Conservation (phyloP, 1,284 basidiomycete species). For the Meira nashicola region DNA sequence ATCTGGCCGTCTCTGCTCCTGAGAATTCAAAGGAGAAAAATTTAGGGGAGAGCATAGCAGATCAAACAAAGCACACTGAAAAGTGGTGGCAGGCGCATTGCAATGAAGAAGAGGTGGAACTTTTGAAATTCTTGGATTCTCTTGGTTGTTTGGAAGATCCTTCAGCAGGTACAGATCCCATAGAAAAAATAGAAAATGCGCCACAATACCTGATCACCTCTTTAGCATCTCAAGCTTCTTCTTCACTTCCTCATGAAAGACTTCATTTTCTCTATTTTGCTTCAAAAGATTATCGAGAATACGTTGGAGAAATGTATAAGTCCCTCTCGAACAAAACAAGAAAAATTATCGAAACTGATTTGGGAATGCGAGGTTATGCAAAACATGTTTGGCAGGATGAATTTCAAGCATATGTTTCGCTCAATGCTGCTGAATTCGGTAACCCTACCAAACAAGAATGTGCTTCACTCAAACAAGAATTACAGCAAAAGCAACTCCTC, state of each 20-base stretch:
- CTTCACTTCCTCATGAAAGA: conserved; percentile 41
- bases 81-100: conserved; percentile 32
- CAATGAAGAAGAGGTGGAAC: conserved; percentile 28
- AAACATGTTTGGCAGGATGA: conserved; percentile 40
- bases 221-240: conserved; percentile 25
- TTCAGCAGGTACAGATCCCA: neutral
- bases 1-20: neutral
- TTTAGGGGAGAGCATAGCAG: neutral
- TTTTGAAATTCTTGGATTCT: conserved; percentile 27
- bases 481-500: too few relatives aligned
- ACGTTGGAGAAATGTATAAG: conserved; percentile 22
- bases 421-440: conserved; percentile 10
- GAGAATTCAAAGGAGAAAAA: neutral
- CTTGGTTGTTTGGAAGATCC: conserved; percentile 22
- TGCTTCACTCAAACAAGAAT: neutral
- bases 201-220: conserved; percentile 42
- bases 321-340: conserved; percentile 21
- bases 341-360: conserved; percentile 36
- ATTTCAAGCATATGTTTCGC: conserved; percentile 45
- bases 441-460: neutral
- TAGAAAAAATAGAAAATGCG: neutral
- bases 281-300: conserved; percentile 27
- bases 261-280: conserved; percentile 46
- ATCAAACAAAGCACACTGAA: neutral
- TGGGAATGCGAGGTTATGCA: conserved; percentile 39